Base-by-base conservation (phyloP, 1,139 yeast species). In the Diutina mesorugosa region DNA sequence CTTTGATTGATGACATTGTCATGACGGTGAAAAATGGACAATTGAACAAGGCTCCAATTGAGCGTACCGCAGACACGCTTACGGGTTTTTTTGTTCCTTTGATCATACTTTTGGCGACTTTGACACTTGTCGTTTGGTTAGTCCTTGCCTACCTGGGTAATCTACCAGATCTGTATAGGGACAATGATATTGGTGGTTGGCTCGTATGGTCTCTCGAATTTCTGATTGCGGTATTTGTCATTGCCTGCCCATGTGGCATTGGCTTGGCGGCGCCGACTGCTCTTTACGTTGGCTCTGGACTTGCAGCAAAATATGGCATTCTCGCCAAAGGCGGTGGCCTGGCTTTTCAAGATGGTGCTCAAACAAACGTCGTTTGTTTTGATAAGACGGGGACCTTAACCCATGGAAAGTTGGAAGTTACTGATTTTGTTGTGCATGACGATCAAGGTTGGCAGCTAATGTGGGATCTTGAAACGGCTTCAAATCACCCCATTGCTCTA, bases 381-480 rank as follows among this genome's bases (percentile, higher is more conserved):
- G 95, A 87, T 68, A 87, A 87, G 62, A 87, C 95, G 0, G 95
- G 95, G 1, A 87, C 95, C 0, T 71, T 87, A 59, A 87, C 95
- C 0, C 83, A 81, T 28, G 88, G 88, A 1, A 80, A 80, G 45
- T 76, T 84, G 55, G 70, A 71, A 56, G 79, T 87, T 2, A 81
- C 86, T 0, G 80, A 85, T 61, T 75, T 69, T 60, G 67, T 72
- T 3, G 69, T 67, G 56, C 59, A 58, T 9, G 59, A 61, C 8
- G 62, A 58, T 2, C 60, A 62, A 18, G 60, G 72, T 0, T 63
- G 79, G 3, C 87, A 83, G 64, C 66, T 79, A 1, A 75, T 85
- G 0, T 72, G 83, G 59, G 87, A 82, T 60, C 67, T 87, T 61
- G 95, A 87, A 62, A 65, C 74, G 21, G 76, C 80, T n/a, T 84